Percentiles rank a stretch among this genome's conserved stretches.
Conservation (phyloP, 352 stramenopile genomes). For the Phytophthora meadii region DNA sequence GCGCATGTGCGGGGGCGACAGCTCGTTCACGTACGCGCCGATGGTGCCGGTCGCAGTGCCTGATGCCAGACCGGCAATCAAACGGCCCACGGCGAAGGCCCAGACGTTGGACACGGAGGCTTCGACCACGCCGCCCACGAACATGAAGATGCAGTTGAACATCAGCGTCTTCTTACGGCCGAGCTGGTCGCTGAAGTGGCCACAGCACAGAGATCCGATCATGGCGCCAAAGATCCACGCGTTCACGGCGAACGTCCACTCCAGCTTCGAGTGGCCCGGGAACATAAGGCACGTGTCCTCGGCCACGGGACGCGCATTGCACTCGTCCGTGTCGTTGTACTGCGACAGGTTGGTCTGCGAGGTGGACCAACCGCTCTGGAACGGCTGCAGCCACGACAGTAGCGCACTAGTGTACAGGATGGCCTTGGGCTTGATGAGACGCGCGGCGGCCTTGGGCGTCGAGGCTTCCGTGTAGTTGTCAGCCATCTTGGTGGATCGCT, state of each 20-base stretch:
- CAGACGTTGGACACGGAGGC: conserved; percentile 36
- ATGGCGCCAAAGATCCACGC: conserved; percentile 29
- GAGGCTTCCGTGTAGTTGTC: conserved; percentile 22
- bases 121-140: conserved; percentile 33
- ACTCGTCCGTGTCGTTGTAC: conserved; percentile 30
- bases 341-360: conserved; percentile 37
- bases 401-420: conserved; percentile 35
- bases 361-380: conserved; percentile 39
- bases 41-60: conserved; percentile 45
- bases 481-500: conserved; percentile 10
- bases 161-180: conserved; percentile 30
- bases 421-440: conserved; percentile 31
- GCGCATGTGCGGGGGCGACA: conserved; percentile 29
- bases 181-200: conserved; percentile 27
- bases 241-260: conserved; percentile 32
- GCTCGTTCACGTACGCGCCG: conserved; percentile 36
- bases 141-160: conserved; percentile 48
- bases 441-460: conserved; percentile 30
- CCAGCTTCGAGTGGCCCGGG: conserved; percentile 29
- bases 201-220: conserved; percentile 22
- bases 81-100: conserved; percentile 30
- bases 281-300: conserved; percentile 34
- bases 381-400: conserved; percentile 33
- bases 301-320: conserved; percentile 32
- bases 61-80: conserved; percentile 46